Base-by-base conservation (phyloP, 768 basidiomycete species). In the Xerocomus brunneocitrinus region DNA sequence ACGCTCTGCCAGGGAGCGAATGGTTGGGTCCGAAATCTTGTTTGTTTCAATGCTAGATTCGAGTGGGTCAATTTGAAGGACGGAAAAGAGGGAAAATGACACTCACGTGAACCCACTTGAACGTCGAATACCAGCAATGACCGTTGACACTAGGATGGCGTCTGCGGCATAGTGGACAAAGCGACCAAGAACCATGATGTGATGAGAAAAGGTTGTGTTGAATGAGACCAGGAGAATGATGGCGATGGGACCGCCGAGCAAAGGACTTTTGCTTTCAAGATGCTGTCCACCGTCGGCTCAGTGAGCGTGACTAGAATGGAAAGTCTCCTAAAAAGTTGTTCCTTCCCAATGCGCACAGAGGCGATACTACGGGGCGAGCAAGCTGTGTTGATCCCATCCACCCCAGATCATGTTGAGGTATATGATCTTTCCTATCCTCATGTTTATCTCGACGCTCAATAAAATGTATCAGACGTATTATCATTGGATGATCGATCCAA, bases 21-120 rank as follows among this genome's bases (percentile, higher is more conserved):
- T 56, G 8, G 88, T 93, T 2, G 87, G 79, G 63, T 98, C 92
- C 36, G 88, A 74, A 56, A 98, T 87, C 9, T 71, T 62, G 41
- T 77, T 73, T 16, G 88, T 81, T 61, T 91, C 75, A 25, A 85
- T 78, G 28, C 93, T 92, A 56, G 34, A 45, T 44, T 55, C 46
- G n/a, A 35, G 28, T 44, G 16, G 35, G 39, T 53, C 53, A 43
- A 46, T 16, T 19, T 31, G 6, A 45, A 41, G 28, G 42, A 48
- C 31, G n/a, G 44, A 39, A 44, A 31, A 39, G 39, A 40, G 9
- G 24, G 42, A 45, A 44, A 56, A 49, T 38, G 58, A 44, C 48
- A 85, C 93, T 71, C 66, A 97, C 95, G 80, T 72, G 73, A 92
- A 93, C 34, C 95, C 95, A 55, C 87, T 95, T 16, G 92, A 87